phyloP scores from a whole-genome alignment of 495 filamentous ascomycete species.

The Tuber calosporum region DNA sequence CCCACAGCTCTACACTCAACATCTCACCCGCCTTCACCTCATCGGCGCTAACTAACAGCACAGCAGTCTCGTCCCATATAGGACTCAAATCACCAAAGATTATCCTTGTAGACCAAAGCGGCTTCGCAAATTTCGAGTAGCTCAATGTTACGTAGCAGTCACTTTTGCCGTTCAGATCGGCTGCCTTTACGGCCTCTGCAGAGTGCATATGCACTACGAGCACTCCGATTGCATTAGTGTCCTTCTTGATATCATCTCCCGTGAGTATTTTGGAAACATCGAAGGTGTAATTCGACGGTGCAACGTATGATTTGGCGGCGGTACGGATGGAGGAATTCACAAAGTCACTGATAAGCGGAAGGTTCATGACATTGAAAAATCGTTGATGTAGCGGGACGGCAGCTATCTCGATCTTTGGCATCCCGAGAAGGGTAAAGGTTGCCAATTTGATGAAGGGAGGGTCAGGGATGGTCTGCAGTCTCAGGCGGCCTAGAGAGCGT shows the following conservation, averaged over 20 bases:
- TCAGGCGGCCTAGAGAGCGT: constrained; percentile 46
- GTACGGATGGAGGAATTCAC: constrained; percentile 66
- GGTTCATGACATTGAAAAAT: constrained; percentile 61
- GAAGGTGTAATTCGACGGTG: constrained; percentile 63
- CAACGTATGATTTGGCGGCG: constrained; percentile 63
- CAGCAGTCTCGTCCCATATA: constrained; percentile 61
- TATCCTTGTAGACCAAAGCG: constrained; percentile 57
- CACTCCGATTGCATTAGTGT: constrained; percentile 58
- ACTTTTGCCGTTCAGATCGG: constrained; percentile 58
- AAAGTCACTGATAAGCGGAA: constrained; percentile 64
- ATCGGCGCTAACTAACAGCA: constrained; percentile 57
- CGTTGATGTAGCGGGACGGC: constrained; percentile 61
- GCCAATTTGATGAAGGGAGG: constrained; percentile 64
- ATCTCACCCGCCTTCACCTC: constrained; percentile 67
- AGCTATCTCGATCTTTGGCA: constrained; percentile 62
- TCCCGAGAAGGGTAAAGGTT: constrained; percentile 68
- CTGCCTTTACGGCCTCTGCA: constrained; percentile 60
- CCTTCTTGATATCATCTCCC: constrained; percentile 70
- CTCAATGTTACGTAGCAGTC: constrained; percentile 64
- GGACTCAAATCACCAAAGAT: constrained; percentile 58
- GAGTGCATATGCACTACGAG: constrained; percentile 56
- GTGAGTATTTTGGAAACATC: constrained; percentile 67
- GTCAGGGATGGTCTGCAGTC: constrained; percentile 62
- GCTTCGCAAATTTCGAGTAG: constrained; percentile 70
- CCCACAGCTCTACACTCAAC: constrained; percentile 62